Base-by-base conservation (phyloP, 495 filamentous ascomycete species). In the Articulospora tetracladia region DNA sequence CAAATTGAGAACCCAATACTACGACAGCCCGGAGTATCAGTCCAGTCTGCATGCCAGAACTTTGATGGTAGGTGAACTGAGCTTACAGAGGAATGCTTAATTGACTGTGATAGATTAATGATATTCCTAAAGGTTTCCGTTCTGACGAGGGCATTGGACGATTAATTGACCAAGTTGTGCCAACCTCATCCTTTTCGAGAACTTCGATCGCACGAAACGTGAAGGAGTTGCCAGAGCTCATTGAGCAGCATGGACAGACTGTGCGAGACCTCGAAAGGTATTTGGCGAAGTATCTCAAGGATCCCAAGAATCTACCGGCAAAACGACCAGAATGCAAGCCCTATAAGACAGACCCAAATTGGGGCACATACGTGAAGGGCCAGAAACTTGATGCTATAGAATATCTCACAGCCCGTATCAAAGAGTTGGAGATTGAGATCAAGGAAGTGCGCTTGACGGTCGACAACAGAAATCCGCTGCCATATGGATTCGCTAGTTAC, bases 401-500 rank as follows among this genome's bases (percentile, higher is more conserved):
- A 62, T 97, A 96, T 66, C 79, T 96, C 49, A 95, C 92, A 0
- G 82, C 87, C 44, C 86, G 92, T 13, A 96, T 98, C 66, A 83
- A 84, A 51, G 78, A 88, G 20, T 77, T 98, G 47, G 93, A 97
- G 73, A 74, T 84, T 23, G 83, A 93, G 67, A 92, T 98, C 68
- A 88, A 89, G 67, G 86, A 92, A 57, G 86, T 91, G 1, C 84
- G 94, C 22, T 81, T 85, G 15, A 85, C 83, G 1, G 84, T 98
- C 34, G 93, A 98, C 70, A 90, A 86, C 68, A 84, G 93, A 30
- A 88, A 92, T 66, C 84, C 92, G 27, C 88, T 95, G 82, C 82
- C 90, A 0, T 98, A 90, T 72, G 94, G 94, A 0, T 98, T 98
- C 72, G 92, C 94, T 10, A 96, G 91, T 61, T 98, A 92, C 75